Evolutionary conservation across 2,329 filamentous ascomycete genomes (phyloP).

Genomic region (Fusarium mangiferae): DNA sequence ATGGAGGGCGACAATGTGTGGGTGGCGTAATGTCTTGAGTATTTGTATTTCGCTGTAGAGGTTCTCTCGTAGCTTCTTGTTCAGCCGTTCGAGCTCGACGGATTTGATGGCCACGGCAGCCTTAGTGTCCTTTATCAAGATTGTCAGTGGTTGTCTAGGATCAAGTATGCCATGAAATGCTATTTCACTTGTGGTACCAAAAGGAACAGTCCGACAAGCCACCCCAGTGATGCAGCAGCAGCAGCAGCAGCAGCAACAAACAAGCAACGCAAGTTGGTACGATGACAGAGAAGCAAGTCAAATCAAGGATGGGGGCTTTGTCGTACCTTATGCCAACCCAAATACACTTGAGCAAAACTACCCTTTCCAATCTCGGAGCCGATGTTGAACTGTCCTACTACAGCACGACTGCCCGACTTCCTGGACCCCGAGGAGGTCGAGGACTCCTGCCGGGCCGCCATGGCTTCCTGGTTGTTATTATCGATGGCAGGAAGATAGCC

Average conservation of each 20-base stretch:
- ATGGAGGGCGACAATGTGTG: conserved; percentile 95
- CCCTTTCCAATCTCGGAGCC: conserved; percentile 94
- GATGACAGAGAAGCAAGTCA: conserved; percentile 19
- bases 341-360: conserved; percentile 96
- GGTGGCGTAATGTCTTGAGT: conserved; percentile 90
- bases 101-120: conserved; percentile 95
- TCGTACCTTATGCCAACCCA: conserved; percentile 81
- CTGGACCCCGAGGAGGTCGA: conserved; percentile 49
- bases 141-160: conserved; percentile 8
- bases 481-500: conserved; percentile 48
- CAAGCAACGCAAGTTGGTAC: conserved; percentile 14
- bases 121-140: conserved; percentile 71
- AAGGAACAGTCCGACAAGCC: conserved; percentile 2
- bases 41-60: conserved; percentile 96
- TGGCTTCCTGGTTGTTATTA: conserved; percentile 50
- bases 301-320: conserved; percentile 1
- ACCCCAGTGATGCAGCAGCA: conserved; percentile 1
- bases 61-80: conserved; percentile 96
- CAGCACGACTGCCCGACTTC: conserved; percentile 49
- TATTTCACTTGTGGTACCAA: conserved; percentile 3
- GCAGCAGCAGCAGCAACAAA: conserved; percentile 16
- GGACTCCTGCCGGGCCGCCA: conserved; percentile 53
- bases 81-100: conserved; percentile 88
- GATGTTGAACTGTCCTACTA: conserved; percentile 83
- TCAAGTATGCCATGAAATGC: not conserved